Percentiles rank a stretch among this genome's conserved stretches.
Evolutionary conservation across 1,284 basidiomycete species (phyloP).

Genomic region (Ganoderma lucidum): DNA sequence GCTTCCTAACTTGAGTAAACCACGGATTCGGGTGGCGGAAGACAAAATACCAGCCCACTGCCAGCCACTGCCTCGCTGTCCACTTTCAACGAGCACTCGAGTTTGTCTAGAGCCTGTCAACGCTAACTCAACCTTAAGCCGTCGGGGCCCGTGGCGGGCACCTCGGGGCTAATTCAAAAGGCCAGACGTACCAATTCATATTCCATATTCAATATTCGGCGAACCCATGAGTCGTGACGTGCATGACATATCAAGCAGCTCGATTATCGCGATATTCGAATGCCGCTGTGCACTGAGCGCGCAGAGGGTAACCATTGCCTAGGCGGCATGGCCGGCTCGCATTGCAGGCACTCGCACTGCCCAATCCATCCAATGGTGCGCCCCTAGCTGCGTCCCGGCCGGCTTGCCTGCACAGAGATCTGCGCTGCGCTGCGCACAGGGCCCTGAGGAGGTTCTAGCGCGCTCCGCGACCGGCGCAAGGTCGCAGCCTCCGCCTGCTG

Average conservation of each 20-base stretch:
- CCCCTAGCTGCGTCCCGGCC: background rate
- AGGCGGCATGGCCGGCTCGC: background rate
- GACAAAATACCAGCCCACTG: background rate
- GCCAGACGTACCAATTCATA: background rate
- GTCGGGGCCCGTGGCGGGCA: conserved; percentile 2
- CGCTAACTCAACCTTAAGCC: background rate
- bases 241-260: background rate
- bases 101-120: conserved; percentile 1
- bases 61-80: background rate
- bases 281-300: background rate
- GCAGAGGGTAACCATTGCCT: conserved; percentile 6
- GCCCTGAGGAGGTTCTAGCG: background rate
- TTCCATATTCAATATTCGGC: background rate
- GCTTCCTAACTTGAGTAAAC: background rate
- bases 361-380: conserved; percentile 2
- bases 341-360: background rate
- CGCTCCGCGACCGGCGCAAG: background rate
- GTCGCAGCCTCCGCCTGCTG: background rate
- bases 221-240: background rate
- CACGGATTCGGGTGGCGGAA: background rate
- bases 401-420: background rate
- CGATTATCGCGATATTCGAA: background rate
- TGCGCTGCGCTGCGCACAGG: background rate
- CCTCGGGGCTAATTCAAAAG: background rate
- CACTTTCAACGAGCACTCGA: background rate